Conservation (phyloP, 192 early-diverging fungal species). For the Coemansia sp. region DNA sequence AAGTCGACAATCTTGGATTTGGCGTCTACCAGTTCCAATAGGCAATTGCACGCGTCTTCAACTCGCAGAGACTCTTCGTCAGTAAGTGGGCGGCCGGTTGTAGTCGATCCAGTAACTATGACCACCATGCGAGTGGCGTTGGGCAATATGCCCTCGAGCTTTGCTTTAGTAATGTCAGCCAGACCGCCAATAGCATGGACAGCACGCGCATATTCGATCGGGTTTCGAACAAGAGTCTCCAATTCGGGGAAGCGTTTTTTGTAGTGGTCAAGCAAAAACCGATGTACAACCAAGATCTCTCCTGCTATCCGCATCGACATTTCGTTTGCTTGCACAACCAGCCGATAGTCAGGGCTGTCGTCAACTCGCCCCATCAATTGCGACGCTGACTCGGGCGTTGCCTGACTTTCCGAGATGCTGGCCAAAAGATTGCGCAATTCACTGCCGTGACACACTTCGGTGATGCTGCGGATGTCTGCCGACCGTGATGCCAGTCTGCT, state of each 20-base stretch:
- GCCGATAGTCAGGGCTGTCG: constrained; percentile 85
- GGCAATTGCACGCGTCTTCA: constrained; percentile 73
- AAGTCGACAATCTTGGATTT: constrained; percentile 73
- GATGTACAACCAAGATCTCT: constrained; percentile 86
- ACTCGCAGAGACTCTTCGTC: constrained; percentile 64
- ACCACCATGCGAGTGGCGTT: constrained; percentile 88
- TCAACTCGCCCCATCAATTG: constrained; percentile 32
- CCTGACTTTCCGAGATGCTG: constrained; percentile 45
- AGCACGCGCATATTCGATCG: constrained; percentile 85
- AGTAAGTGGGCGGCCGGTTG: constrained; percentile 65
- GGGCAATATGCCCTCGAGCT: constrained; percentile 77
- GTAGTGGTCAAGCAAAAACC: constrained; percentile 79
- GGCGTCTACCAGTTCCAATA: constrained; percentile 68
- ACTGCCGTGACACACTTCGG: constrained; percentile 61
- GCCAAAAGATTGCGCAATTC: constrained; percentile 62
- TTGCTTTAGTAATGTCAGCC: constrained; percentile 76
- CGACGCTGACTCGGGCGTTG: background rate
- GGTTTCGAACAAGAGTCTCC: constrained; percentile 83
- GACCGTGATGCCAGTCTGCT: constrained; percentile 29
- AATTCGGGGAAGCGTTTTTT: constrained; percentile 88
- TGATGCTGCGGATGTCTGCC: constrained; percentile 63
- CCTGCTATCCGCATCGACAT: constrained; percentile 83
- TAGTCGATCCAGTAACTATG: constrained; percentile 87
- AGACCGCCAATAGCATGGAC: constrained; percentile 81
- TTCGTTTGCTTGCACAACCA: constrained; percentile 85